Evolutionary conservation across 1,284 basidiomycete genomes (phyloP), one percentile per base, ranked within the genome.

Genomic region (Boletellus sp.): DNA sequence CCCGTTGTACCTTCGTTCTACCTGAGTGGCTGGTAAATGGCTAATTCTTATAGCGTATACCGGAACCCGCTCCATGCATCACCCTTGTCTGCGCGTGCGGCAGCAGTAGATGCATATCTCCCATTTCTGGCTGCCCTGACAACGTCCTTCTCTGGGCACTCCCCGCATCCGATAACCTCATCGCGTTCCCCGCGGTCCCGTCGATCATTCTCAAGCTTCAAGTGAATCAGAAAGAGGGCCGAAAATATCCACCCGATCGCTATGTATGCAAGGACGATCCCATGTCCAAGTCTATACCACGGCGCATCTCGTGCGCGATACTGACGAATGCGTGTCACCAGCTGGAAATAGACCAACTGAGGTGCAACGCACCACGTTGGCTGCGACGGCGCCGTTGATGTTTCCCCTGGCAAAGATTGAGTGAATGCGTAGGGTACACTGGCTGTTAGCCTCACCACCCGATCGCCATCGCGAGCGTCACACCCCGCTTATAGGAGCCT

Each of bases 231-330:
- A 54, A 75, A 73, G 27, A 67, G 25, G 21, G 58, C 47, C 7
- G 76, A 69, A 50, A 59, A 66, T 54, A 76, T 52, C 50, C 73
- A 64, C n/a, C 72, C 73, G 26, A 79, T 69, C 34, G 60, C 63
- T 48, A 79, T 71, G 63, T 77, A 78, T 43, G 69, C 63, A 36
- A 79, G 68, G 27, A 79, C 63, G 49, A 79, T 71, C 3, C 71
- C 69, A 55, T 79, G 77, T 5, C 77, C 77, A 26, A 78, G 62
- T 26, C 61, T 69, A 59, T 73, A 79, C 68, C 73, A 73, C 8
- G 78, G 78, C 11, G 57, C 54, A 38, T 72, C 66, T 21, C 53
- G 52, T 5, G 61, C 56, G 13, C 66, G 67, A 55, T 73, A 73
- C 67, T 67, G 41, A 36, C 8, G 8, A 26, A 41, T 8, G 29